Evolutionary conservation across 306 rosid genomes (phyloP).

Genomic region (Castanopsis chinensis): DNA sequence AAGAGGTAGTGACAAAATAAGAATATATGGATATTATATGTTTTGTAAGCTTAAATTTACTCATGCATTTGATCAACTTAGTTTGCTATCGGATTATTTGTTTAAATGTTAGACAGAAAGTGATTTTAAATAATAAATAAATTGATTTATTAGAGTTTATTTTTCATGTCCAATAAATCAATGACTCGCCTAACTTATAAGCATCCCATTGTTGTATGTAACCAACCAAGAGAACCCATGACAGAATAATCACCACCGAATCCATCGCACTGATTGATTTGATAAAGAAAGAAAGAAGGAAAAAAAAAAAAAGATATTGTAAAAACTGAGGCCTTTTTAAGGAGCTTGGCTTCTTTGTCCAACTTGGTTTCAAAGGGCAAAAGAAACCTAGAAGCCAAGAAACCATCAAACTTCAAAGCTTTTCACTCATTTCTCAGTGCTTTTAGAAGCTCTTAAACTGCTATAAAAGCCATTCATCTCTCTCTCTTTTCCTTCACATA

Average conservation of each 20-base stretch:
- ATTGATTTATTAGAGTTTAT: no score
- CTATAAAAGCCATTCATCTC: background rate
- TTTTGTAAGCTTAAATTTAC: background rate
- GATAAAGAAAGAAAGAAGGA: background rate
- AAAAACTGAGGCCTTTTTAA: constrained; percentile 25
- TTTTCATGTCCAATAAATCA: no score
- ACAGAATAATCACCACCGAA: constrained; percentile 53
- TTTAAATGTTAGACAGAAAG: no score
- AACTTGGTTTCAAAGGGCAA: constrained; percentile 27
- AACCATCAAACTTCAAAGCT: background rate
- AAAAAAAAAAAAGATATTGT: background rate
- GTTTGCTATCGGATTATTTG: no score
- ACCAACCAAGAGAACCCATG: no score
- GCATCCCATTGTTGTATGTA: no score
- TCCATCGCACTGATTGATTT: constrained; percentile 13
- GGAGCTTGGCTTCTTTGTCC: constrained; percentile 10
- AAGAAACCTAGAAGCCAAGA: no score
- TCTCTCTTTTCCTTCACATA: background rate
- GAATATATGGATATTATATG: constrained; percentile 36
- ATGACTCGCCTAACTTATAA: no score
- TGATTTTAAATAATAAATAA: no score
- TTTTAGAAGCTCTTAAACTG: background rate
- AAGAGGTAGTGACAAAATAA: constrained; percentile 14
- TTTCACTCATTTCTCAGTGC: background rate
- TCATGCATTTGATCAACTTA: no score